Evolutionary conservation across 2,329 filamentous ascomycete species (phyloP), one percentile per base, ranked within the genome.

Genomic region (Fonsecaea erecta): DNA sequence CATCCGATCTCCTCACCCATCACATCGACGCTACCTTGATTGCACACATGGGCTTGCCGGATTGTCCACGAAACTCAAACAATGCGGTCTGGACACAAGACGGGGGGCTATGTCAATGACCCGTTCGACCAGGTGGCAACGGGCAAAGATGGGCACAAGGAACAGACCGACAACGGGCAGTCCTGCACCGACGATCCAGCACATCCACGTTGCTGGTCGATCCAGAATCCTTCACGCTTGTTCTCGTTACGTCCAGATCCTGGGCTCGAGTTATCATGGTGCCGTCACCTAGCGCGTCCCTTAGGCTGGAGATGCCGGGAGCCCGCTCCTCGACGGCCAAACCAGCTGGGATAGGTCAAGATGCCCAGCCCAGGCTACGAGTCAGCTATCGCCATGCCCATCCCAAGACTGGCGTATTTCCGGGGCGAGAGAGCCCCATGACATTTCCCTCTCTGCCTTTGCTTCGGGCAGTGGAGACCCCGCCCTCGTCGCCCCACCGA

Each of bases 401-500:
- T 3, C 8, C 16, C 43, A 37, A 21, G 35, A 52, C 57, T 60
- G 57, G 57, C 46, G 18, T 35, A 60, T 51, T 52, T 60, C 46
- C 57, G 30, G 57, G 30, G 24, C 26, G 6, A 12, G 16, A 21
- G 55, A 46, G 61, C 61, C 62, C 62, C 62, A 63, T 63, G 46
- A 5, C 30, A 30, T 32, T 18, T 2, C 21, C 6, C 12, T 52
- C 21, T n/a, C 26, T 30, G 26, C 16, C n/a, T n/a, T 32, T 34
- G 26, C 52, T 16, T 28, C n/a, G 28, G 32, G 11, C 34, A 37
- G 35, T 60, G 62, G 56, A 64, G 62, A 61, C 62, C 62, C 62
- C 62, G 62, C 62, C n/a, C 37, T 34, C 37, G 14, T 32, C 52
- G 54, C 54, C 57, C 57, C 57, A 60, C 57, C 18, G 34, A 24